Conservation (phyloP, 2,329 filamentous ascomycete species). For the Lizonia empirigonia region DNA sequence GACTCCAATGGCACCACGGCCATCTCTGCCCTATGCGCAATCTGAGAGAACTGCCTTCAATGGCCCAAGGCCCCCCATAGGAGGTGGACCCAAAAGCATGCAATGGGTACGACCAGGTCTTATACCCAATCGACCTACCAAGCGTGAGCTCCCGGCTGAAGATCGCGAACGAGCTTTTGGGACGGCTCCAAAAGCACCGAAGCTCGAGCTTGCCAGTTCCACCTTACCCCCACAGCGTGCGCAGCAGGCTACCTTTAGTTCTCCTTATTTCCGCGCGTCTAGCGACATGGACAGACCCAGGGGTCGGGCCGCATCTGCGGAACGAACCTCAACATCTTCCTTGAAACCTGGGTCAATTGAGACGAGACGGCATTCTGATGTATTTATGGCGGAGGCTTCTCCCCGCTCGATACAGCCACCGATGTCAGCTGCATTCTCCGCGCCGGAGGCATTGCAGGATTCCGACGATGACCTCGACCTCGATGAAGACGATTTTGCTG, state of each 20-base stretch:
- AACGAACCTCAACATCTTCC: constrained; percentile 26
- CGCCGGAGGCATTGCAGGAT: constrained; percentile 43
- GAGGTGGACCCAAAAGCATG: constrained; percentile 43
- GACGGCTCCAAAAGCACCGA: constrained; percentile 42
- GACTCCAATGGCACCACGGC: constrained; percentile 36
- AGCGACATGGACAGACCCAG: constrained; percentile 23
- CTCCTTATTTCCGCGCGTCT: constrained; percentile 25
- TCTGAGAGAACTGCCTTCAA: constrained; percentile 38
- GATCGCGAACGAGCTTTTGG: constrained; percentile 49
- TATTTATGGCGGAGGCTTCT: constrained; percentile 43
- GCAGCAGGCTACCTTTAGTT: constrained; percentile 34
- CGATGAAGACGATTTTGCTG: constrained; percentile 53
- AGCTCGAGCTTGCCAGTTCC: constrained; percentile 31
- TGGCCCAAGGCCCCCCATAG: constrained; percentile 41
- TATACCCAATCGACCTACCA: constrained; percentile 46
- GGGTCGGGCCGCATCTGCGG: constrained; percentile 32
- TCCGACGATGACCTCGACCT: constrained; percentile 56
- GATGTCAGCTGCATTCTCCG: constrained; percentile 39
- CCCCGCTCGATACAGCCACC: constrained; percentile 35
- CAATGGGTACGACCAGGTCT: constrained; percentile 54
- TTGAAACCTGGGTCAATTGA: constrained; percentile 39
- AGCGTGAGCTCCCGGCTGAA: constrained; percentile 53
- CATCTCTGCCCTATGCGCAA: constrained; percentile 38
- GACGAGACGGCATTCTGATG: constrained; percentile 41
- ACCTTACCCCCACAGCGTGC: constrained; percentile 28